These are phyloP conservation scores for Lactuca sativa DNA, from an alignment of 129 eudicot species.

Conservation along the genomic window DNA sequence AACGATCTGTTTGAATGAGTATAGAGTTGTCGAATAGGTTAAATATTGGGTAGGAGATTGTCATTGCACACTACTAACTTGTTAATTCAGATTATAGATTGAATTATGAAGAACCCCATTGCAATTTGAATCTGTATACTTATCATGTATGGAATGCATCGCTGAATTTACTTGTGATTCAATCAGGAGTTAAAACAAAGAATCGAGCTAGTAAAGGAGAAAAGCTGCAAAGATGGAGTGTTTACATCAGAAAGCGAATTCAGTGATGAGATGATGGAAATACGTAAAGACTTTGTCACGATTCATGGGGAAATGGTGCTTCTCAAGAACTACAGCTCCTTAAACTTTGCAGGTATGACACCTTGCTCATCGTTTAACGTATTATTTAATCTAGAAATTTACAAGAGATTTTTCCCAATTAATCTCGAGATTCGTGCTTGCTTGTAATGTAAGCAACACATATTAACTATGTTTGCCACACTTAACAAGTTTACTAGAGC, in stretches of 20 bases:
- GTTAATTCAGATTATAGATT: neutral
- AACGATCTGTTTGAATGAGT: neutral
- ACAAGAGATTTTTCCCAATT: constrained; percentile 10
- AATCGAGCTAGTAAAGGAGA: constrained; percentile 58
- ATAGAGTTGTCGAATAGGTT: neutral
- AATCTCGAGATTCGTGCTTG: neutral
- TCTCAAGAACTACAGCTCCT: constrained; percentile 88
- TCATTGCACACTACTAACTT: neutral
- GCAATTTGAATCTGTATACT: neutral
- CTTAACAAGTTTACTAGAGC: neutral
- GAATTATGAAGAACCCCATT: neutral
- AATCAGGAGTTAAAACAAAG: constrained; percentile 77
- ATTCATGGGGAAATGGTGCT: constrained; percentile 97
- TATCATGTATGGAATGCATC: constrained; percentile 6
- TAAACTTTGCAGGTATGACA: constrained; percentile 83
- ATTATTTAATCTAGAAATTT: constrained; percentile 7
- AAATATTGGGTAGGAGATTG: constrained; percentile 3
- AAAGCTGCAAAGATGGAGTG: constrained; percentile 46
- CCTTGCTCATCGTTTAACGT: neutral
- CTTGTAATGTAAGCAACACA: neutral
- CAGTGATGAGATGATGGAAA: constrained; percentile 62
- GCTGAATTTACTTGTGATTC: constrained; percentile 43
- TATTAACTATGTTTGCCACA: neutral
- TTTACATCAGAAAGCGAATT: constrained; percentile 60
- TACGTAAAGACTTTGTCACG: constrained; percentile 72